These are phyloP conservation scores for Grosmannia penicillata DNA, from an alignment of 2,329 filamentous ascomycete species.

Conservation along the genomic window DNA sequence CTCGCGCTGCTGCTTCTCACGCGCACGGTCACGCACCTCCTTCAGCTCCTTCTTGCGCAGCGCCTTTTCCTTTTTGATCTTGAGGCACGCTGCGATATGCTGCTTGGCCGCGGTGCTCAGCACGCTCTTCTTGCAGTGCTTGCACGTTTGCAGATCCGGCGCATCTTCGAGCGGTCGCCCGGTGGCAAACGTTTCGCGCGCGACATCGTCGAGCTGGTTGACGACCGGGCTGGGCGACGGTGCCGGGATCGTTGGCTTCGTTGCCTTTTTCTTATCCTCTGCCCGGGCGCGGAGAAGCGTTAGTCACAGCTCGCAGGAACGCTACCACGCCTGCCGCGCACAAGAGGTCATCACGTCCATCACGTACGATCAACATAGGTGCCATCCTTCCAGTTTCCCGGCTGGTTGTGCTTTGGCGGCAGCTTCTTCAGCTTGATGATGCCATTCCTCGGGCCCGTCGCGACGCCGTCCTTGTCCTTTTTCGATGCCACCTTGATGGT, in stretches of 20 bases:
- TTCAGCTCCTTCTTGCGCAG: conserved; percentile 62
- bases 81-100: conserved; percentile 73
- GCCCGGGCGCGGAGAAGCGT: neutral
- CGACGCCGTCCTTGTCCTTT: conserved; percentile 30
- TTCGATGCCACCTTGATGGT: conserved; percentile 50
- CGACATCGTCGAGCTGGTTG: conserved; percentile 58
- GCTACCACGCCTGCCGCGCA: no score
- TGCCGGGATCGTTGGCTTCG: conserved; percentile 27
- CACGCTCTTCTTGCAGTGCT: conserved; percentile 85
- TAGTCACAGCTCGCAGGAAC: neutral
- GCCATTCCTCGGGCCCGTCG: conserved; percentile 20
- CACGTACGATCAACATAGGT: conserved; percentile 44
- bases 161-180: conserved; percentile 69
- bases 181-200: conserved; percentile 65
- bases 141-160: conserved; percentile 71
- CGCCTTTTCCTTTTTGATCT: conserved; percentile 70
- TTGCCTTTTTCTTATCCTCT: conserved; percentile 38
- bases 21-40: conserved; percentile 53
- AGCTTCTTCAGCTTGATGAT: conserved; percentile 49
- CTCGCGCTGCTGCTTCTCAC: conserved; percentile 42
- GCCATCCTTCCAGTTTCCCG: conserved; percentile 60
- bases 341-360: no score
- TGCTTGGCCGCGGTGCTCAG: conserved; percentile 58
- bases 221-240: conserved; percentile 40
- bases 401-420: conserved; percentile 46